A percentile compares a stretch with the other conserved stretches of the same genome.
Evolutionary conservation across 2,329 filamentous ascomycete species (phyloP).

Genomic region (Calonectria pteridis): DNA sequence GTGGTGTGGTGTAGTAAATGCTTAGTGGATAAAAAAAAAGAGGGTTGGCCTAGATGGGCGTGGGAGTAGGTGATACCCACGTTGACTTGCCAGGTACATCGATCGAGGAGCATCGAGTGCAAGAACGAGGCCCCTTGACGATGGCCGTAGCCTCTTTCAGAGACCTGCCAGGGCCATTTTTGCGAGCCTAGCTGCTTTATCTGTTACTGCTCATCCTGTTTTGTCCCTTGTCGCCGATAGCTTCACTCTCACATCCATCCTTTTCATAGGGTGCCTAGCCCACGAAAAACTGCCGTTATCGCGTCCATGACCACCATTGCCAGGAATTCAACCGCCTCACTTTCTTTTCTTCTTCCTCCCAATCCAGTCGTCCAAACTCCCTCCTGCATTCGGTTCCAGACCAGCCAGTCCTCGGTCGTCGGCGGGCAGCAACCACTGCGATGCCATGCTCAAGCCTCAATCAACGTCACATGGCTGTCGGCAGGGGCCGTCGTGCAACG

Average conservation of each 20-base stretch:
- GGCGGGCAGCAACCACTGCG: background rate
- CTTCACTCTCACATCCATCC: background rate
- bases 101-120: background rate
- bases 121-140: no score
- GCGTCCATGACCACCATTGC: background rate
- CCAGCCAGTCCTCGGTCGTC: background rate
- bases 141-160: background rate
- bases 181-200: background rate
- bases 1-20: background rate
- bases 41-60: background rate
- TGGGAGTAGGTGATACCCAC: background rate
- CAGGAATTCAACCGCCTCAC: slow-evolving; percentile 16
- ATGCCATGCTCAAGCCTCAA: slow-evolving; percentile 29
- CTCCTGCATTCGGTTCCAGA: background rate
- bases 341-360: background rate
- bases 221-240: background rate
- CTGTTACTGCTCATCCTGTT: background rate
- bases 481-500: slow-evolving; percentile 26
- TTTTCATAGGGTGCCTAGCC: background rate
- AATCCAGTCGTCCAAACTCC: background rate
- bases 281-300: background rate
- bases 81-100: background rate
- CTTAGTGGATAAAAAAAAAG: background rate
- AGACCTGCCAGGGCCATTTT: background rate
- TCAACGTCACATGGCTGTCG: slow-evolving; percentile 35